These are phyloP conservation scores for Fusarium sacchari DNA, from an alignment of 2,329 filamentous ascomycete species.

Conservation along the genomic window DNA sequence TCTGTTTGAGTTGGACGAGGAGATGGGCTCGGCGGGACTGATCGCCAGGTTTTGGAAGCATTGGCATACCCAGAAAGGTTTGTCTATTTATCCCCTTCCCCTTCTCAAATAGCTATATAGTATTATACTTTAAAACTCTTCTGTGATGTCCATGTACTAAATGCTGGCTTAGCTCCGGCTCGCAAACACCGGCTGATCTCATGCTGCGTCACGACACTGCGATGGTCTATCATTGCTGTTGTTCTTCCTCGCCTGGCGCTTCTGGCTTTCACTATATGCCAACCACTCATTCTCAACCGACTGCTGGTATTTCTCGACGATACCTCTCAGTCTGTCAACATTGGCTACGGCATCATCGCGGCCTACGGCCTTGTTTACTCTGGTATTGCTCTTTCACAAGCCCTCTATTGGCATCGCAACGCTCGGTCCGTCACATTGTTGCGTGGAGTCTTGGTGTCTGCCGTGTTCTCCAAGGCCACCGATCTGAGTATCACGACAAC, in stretches of 20 bases:
- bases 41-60: slow-evolving; percentile 45
- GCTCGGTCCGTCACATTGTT: slow-evolving; percentile 48
- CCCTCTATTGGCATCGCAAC: slow-evolving; percentile 47
- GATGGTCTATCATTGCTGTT: slow-evolving; percentile 45
- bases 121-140: slow-evolving; percentile 7
- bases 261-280: slow-evolving; percentile 50
- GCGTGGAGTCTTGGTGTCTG: slow-evolving; percentile 46
- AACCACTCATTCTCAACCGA: slow-evolving; percentile 50
- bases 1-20: slow-evolving; percentile 49
- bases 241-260: slow-evolving; percentile 47
- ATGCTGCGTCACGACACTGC: slow-evolving; percentile 44
- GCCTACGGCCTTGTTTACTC: slow-evolving; percentile 48
- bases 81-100: not conserved
- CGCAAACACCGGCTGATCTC: slow-evolving; percentile 41
- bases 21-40: slow-evolving; percentile 46
- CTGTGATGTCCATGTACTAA: slow-evolving; percentile 36
- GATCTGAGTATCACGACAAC: slow-evolving; percentile 42
- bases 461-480: slow-evolving; percentile 49
- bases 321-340: slow-evolving; percentile 31
- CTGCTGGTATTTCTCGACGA: slow-evolving; percentile 48
- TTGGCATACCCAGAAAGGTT: slow-evolving; percentile 44
- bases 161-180: slow-evolving; percentile 22
- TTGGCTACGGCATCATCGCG: slow-evolving; percentile 48
- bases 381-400: slow-evolving; percentile 46
- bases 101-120: slow-evolving; percentile 22